Base-by-base conservation (phyloP, 257 asterid species). In the Lantana camara region DNA sequence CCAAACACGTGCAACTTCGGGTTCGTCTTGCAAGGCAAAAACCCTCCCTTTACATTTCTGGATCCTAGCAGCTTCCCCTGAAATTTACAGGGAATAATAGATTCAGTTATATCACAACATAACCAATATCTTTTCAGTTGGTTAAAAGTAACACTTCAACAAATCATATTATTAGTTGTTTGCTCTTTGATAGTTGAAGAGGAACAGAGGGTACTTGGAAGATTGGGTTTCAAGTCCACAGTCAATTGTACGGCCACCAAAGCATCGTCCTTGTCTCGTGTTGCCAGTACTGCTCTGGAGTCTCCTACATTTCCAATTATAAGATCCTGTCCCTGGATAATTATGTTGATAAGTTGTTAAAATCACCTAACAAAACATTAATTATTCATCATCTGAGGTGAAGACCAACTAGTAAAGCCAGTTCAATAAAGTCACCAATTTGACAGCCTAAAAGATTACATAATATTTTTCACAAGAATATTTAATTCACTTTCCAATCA, bases 1-100 rank as follows among this genome's bases (percentile, higher is more conserved):
- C 99, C 99, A 94, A 38, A 94, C 98, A 58, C 99, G 96, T 22
- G 96, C 92, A 21, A 94, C 99, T 79, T 94, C 99, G 37, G 99
- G 99, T 67, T 94, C 99, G 72, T 94, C 99, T 88, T 90, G 98
- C 84, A 94, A 71, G 1, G 99, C 99, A 34, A 94, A 94, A 56
- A 94, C 98, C 75, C 99, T 75, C 6, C 99, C 99, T 74, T 84
- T 88, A 73, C 81, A 94, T 86, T 88, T 85, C 55, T 88, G 99
- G 71, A 94, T 94, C 66, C 99, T 77, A 47, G 96, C 99, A 71
- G 92, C 92, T 79, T 94, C 99, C 77, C 80, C 99, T 94, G 80
- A 58, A 73, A 71, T 50, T n/a, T n/a, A n/a, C n/a, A n/a, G n/a
- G n/a, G n/a, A n/a, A n/a, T n/a, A n/a, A n/a, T n/a, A n/a, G n/a